Evolutionary conservation across 768 basidiomycete species (phyloP).

Genomic region (Clitopilus hobsonii): DNA sequence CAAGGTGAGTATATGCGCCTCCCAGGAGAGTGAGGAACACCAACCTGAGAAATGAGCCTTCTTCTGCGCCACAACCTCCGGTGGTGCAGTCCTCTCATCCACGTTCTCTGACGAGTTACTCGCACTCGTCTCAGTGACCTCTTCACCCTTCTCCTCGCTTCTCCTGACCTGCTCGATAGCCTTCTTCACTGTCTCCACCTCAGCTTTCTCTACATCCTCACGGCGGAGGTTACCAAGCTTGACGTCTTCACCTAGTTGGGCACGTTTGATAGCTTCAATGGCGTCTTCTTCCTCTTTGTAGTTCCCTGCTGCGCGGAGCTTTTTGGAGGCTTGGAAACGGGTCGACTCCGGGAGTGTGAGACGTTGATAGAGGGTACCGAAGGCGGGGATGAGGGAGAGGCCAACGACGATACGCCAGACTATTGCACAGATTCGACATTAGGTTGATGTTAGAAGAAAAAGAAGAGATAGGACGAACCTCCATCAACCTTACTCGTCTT

Average conservation of each 20-base stretch:
- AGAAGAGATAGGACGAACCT: conserved; percentile 31
- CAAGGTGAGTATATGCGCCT: background rate
- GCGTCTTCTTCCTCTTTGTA: conserved; percentile 18
- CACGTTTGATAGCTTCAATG: conserved; percentile 26
- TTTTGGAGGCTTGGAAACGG: conserved; percentile 44
- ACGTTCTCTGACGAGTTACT: conserved; percentile 1
- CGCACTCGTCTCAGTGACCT: background rate
- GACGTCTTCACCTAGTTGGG: conserved; percentile 22
- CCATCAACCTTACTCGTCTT: conserved; percentile 67
- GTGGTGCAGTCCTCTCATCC: conserved; percentile 8
- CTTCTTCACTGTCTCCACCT: conserved; percentile 16
- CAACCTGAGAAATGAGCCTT: conserved; percentile 50
- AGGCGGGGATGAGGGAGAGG: conserved; percentile 71
- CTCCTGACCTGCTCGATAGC: conserved; percentile 4
- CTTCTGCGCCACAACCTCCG: conserved; percentile 27
- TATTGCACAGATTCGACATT: conserved; percentile 11
- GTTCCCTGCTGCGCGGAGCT: conserved; percentile 16
- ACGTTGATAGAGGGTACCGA: conserved; percentile 71
- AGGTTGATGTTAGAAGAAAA: background rate
- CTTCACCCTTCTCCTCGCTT: conserved; percentile 7
- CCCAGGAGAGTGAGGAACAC: background rate
- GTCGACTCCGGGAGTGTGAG: conserved; percentile 68
- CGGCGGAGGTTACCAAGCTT: conserved; percentile 13
- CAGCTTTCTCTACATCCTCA: conserved; percentile 10
- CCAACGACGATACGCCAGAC: conserved; percentile 75